Evolutionary conservation across 768 basidiomycete genomes (phyloP).

Genomic region (Collybia mongolica): DNA sequence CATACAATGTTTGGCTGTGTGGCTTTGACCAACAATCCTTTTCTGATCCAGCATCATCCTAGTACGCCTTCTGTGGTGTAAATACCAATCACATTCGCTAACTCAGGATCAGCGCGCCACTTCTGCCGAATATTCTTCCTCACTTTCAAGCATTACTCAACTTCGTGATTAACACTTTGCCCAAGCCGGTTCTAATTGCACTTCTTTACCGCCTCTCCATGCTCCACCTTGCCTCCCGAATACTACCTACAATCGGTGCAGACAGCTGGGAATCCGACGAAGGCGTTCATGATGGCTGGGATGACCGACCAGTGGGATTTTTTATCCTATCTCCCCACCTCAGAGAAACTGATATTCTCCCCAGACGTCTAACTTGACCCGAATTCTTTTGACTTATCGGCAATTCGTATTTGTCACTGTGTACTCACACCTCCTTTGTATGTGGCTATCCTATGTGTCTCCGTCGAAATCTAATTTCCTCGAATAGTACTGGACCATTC

Average conservation of each 20-base stretch:
- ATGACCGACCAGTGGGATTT: conserved; percentile 64
- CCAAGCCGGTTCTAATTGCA: conserved; percentile 80
- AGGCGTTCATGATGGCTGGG: conserved; percentile 63
- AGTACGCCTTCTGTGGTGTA: conserved; percentile 43
- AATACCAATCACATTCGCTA: not conserved
- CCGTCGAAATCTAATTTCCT: not conserved
- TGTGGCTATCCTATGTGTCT: conserved; percentile 27
- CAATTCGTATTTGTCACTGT: conserved; percentile 85
- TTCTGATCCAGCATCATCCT: conserved; percentile 71
- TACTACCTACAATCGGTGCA: conserved; percentile 81
- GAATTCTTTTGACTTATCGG: conserved; percentile 75
- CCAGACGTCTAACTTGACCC: conserved; percentile 76
- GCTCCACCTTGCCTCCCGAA: conserved; percentile 77
- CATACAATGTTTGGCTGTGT: conserved; percentile 90
- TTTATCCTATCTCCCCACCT: not conserved
- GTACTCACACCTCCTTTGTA: conserved; percentile 83
- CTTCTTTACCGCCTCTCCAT: conserved; percentile 80
- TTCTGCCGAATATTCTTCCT: conserved; percentile 76
- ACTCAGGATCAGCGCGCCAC: conserved; percentile 53
- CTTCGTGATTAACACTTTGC: conserved; percentile 82
- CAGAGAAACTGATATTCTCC: conserved; percentile 8
- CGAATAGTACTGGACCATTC: conserved; percentile 77
- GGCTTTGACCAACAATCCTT: conserved; percentile 76
- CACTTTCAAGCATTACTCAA: conserved; percentile 78
- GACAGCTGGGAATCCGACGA: conserved; percentile 76